A percentile compares a stretch with the other conserved stretches of the same genome.
phyloP scores from a whole-genome alignment of 257 asterid genomes.

The Avicennia marina region DNA sequence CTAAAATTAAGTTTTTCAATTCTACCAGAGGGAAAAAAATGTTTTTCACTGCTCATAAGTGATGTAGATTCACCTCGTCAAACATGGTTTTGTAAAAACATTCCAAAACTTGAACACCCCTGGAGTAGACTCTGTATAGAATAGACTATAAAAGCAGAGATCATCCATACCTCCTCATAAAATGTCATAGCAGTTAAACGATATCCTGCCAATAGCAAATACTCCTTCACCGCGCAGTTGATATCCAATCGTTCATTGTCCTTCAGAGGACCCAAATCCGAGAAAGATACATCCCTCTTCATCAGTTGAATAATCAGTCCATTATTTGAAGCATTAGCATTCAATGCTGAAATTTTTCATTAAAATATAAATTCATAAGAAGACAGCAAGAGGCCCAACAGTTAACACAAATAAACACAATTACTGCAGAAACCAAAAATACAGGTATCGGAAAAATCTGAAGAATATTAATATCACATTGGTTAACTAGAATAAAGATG shows the following conservation, averaged over 20 bases:
- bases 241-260: slow-evolving; percentile 82
- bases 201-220: slow-evolving; percentile 84
- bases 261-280: slow-evolving; percentile 91
- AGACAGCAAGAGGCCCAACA: background rate
- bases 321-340: slow-evolving; percentile 31
- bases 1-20: too few species aligned
- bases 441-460: too few species aligned
- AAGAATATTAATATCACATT: too few species aligned
- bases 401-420: background rate
- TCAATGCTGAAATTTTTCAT: slow-evolving; percentile 37
- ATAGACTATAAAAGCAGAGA: background rate
- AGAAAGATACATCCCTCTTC: slow-evolving; percentile 45
- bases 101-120: too few species aligned
- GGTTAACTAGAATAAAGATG: too few species aligned
- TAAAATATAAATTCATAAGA: background rate
- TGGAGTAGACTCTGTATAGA: too few species aligned
- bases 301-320: slow-evolving; percentile 39
- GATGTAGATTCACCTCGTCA: background rate
- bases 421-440: background rate
- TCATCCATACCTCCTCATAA: slow-evolving; percentile 75
- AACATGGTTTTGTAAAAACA: background rate
- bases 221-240: slow-evolving; percentile 96
- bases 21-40: too few species aligned
- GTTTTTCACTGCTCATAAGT: background rate
- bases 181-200: slow-evolving; percentile 99